Base-by-base conservation (phyloP, 352 stramenopile genomes). In the Phytophthora cryptogea region DNA sequence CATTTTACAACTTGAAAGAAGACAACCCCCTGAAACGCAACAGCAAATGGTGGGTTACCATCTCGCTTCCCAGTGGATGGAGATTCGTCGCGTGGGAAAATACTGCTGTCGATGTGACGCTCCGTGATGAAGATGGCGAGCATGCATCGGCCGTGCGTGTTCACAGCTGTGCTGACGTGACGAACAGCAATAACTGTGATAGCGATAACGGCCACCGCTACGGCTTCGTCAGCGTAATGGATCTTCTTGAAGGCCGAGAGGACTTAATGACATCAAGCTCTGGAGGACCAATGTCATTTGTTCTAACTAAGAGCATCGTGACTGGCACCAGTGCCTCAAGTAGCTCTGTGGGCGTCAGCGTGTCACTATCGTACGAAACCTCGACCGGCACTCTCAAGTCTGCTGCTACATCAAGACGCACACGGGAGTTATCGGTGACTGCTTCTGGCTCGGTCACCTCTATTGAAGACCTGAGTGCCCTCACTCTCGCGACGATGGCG, bases 21-120 rank as follows among this genome's bases (percentile, higher is more conserved):
- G 66, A 86, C 42, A 80, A 83, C 37, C 81, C 83, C 3, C 59
- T 89, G 6, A 44, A 45, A 8, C 54, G 53, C 20, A 67, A 64
- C 8, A 83, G 62, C 35, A 83, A 87, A 7, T 93, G 83, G 81
- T 93, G 83, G 83, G 63, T 93, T 51, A 80, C 78, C 1, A 83
- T 93, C 36, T 80, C 63, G 2, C 70, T 93, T 0, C 83, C 81
- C 8, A 59, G 36, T 20, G 76, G 66, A 20, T 93, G 83, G 83
- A 73, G 80, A 52, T 93, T 90, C 46, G 81, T 93, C 14, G 59
- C 70, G 8, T 91, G 81, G 83, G 59, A 72, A 27, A 84, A 71
- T 50, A 91, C 83, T 43, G 65, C 55, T 2, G 69, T 83, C 5
- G 44, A 78, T 20, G 78, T 88, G n/a, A 78, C 68, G 8, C 53